Base-by-base conservation (phyloP, 805 yeast genomes). In the Tetrapisispora fleetii region DNA sequence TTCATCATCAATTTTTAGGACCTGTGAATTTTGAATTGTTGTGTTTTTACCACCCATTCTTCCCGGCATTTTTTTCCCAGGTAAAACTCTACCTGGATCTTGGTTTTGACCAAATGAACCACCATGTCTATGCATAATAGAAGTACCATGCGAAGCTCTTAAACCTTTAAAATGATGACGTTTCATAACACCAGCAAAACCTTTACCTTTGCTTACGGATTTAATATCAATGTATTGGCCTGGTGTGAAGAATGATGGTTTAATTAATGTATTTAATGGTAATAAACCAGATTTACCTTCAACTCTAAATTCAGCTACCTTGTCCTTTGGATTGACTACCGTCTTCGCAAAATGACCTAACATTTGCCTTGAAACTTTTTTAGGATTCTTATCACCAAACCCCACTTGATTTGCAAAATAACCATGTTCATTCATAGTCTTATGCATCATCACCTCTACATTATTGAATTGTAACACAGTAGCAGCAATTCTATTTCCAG, bases 61-160 rank as follows among this genome's bases (percentile, higher is more conserved):
- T 55, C 99, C 99, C 36, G 98, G 95, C 99, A 93, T 91, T 70
- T 89, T 91, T 72, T 87, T 90, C 22, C 97, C 98, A 16, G 97
- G 98, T 53, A 89, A 73, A 47, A 89, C 87, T 73, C 99, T 85
- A 61, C 96, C 97, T 14, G 99, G 99, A 53, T 87, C 84, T 56
- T 93, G 95, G 62, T 86, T 85, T 67, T 83, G 88, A 79, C 99
- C 99, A 59, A 85, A 89, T 32, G 97, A 90, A 77, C 99, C 99
- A 59, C 95, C 95, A 50, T 89, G 81, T 76, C 99, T 84, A 67
- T 93, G 98, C 36, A 91, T 83, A 45, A 78, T 73, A 28, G 99
- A 87, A 24, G 86, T 90, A 84, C 99, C 99, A 67, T 93, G 99
- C 1, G 97, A 76, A 7, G 97, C 97, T 40, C 80, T 78, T 67